Conservation (phyloP, 2,329 filamentous ascomycete genomes). For the Fusarium chlamydosporum region DNA sequence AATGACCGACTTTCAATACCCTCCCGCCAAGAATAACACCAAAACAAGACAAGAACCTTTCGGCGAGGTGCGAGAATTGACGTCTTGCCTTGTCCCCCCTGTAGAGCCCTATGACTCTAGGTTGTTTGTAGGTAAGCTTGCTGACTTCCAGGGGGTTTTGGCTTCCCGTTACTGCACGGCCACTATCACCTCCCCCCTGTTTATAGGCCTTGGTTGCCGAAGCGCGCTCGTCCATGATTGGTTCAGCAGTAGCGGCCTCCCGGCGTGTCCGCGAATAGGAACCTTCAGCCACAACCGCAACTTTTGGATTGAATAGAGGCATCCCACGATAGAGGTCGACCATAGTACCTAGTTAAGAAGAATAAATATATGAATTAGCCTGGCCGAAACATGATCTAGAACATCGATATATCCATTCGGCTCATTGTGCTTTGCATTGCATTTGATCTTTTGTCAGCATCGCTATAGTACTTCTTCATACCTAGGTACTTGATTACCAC, state of each 20-base stretch:
- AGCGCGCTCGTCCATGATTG: conserved; percentile 32
- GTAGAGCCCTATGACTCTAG: conserved; percentile 31
- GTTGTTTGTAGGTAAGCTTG: conserved; percentile 41
- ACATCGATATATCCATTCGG: conserved; percentile 12
- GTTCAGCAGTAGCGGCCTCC: conserved; percentile 45
- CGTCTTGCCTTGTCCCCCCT: conserved; percentile 24
- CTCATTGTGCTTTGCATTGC: conserved; percentile 9
- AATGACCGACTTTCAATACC: not conserved
- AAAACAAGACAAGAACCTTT: conserved; percentile 22
- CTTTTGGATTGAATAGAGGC: conserved; percentile 38
- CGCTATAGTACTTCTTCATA: not conserved
- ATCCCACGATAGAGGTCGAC: conserved; percentile 26
- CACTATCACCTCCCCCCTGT: conserved; percentile 39
- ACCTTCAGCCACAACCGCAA: conserved; percentile 47
- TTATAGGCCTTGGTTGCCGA: conserved; percentile 4
- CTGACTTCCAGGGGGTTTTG: conserved; percentile 34
- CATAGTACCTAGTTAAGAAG: conserved; percentile 1
- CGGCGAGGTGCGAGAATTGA: conserved; percentile 32
- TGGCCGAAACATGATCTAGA: conserved; percentile 5
- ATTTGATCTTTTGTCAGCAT: not conserved
- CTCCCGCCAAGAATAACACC: conserved; percentile 34
- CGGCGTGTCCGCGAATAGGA: conserved; percentile 46
- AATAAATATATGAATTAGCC: conserved; percentile 29
- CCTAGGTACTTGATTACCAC: conserved; percentile 11
- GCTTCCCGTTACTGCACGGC: conserved; percentile 37